Evolutionary conservation across 169 alveolate species (phyloP).

Genomic region (Neospora caninum): DNA sequence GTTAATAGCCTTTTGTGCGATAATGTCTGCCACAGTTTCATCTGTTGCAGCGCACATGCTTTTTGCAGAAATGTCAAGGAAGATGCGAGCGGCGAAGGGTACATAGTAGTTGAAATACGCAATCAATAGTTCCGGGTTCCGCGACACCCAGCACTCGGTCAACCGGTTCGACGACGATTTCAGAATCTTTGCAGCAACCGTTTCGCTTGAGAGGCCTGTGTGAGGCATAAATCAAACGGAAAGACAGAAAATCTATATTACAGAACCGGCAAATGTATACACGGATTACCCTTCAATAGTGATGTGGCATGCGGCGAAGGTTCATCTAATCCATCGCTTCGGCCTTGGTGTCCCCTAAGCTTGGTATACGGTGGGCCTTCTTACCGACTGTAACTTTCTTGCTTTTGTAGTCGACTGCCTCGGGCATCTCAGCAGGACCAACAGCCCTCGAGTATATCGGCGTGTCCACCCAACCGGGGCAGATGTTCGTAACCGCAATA

Average conservation of each 20-base stretch:
- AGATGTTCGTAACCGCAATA: slow-evolving; percentile 12
- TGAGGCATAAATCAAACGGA: not conserved
- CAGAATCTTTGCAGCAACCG: not conserved
- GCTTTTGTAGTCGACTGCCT: slow-evolving; percentile 33
- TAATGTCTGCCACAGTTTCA: not conserved
- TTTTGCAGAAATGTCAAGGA: slow-evolving; percentile 10
- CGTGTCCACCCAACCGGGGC: slow-evolving; percentile 48
- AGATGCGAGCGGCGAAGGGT: slow-evolving; percentile 19
- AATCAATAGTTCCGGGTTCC: slow-evolving; percentile 24
- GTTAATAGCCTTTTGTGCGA: not conserved
- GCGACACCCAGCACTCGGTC: slow-evolving; percentile 44
- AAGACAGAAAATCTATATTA: not conserved
- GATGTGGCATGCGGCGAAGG: too few relatives aligned
- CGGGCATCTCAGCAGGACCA: slow-evolving; percentile 23
- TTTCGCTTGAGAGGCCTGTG: slow-evolving; percentile 31
- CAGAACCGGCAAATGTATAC: too few relatives aligned
- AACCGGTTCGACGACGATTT: slow-evolving; percentile 15
- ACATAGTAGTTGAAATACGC: slow-evolving; percentile 37
- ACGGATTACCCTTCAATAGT: too few relatives aligned
- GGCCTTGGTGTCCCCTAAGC: too few relatives aligned
- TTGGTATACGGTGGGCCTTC: not conserved
- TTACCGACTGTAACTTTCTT: slow-evolving; percentile 6
- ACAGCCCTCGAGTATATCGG: slow-evolving; percentile 26
- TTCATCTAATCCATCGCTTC: too few relatives aligned
- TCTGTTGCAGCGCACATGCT: slow-evolving; percentile 48